These are phyloP conservation scores for Phytophthora idaei DNA, from an alignment of 352 stramenopile genomes.

Conservation along the genomic window DNA sequence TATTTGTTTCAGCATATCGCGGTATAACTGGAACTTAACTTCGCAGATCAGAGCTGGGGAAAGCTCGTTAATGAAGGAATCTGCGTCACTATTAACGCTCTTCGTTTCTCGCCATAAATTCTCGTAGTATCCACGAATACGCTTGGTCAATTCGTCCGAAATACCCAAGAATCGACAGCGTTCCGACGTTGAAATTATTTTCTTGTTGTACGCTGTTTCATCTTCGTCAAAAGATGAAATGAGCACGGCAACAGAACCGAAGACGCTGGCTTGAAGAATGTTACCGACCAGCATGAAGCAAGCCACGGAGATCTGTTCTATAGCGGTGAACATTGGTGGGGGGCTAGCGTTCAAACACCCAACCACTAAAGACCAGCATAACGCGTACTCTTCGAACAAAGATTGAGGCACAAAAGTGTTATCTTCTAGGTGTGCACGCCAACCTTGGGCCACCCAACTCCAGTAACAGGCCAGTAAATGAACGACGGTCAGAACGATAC, in stretches of 20 bases:
- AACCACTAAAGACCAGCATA: slow-evolving; percentile 62
- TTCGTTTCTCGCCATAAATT: slow-evolving; percentile 75
- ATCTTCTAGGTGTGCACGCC: slow-evolving; percentile 44
- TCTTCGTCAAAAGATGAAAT: slow-evolving; percentile 77
- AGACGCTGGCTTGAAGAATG: slow-evolving; percentile 70
- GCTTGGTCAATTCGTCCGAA: slow-evolving; percentile 48
- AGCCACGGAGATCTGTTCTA: slow-evolving; percentile 61
- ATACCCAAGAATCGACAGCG: slow-evolving; percentile 73
- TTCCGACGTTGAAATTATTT: slow-evolving; percentile 67
- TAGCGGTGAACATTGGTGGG: slow-evolving; percentile 52
- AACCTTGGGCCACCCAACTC: slow-evolving; percentile 58
- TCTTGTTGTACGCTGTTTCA: slow-evolving; percentile 72
- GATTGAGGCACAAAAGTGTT: slow-evolving; percentile 30
- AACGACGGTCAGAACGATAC: slow-evolving; percentile 59
- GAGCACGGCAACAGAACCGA: slow-evolving; percentile 64
- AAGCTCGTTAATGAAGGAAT: slow-evolving; percentile 80
- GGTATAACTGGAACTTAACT: slow-evolving; percentile 81
- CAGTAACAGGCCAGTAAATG: slow-evolving; percentile 69
- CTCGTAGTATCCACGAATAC: slow-evolving; percentile 73
- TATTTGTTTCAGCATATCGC: slow-evolving; percentile 82
- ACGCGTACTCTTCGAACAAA: slow-evolving; percentile 46
- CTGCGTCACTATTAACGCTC: slow-evolving; percentile 61
- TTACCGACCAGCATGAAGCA: slow-evolving; percentile 80
- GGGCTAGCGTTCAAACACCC: slow-evolving; percentile 71
- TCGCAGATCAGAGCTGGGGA: slow-evolving; percentile 74